phyloP scores from a whole-genome alignment of 306 rosid species.

The Inga oerstediana region DNA sequence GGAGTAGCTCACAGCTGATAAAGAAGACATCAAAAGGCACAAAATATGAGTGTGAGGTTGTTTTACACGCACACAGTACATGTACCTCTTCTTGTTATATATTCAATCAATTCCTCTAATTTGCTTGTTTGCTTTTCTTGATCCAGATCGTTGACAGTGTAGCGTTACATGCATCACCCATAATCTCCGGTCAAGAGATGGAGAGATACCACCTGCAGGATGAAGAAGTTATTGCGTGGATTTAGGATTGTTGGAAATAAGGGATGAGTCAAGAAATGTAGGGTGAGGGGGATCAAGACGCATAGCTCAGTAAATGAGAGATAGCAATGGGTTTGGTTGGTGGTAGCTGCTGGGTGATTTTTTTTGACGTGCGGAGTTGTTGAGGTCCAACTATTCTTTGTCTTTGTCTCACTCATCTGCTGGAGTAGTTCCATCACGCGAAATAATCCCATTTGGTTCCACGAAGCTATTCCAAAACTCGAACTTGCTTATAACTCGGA shows the following conservation, averaged over 20 bases:
- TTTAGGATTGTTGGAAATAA: no score
- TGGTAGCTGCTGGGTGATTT: neutral
- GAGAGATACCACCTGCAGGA: neutral
- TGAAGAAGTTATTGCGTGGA: neutral
- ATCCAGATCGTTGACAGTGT: neutral
- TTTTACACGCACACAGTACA: neutral
- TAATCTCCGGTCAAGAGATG: neutral
- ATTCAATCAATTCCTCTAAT: neutral
- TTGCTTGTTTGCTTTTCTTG: neutral
- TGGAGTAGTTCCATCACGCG: neutral
- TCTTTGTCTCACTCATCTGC: neutral
- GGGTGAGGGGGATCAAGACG: neutral
- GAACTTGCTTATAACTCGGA: neutral
- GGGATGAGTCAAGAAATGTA: neutral
- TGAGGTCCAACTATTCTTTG: neutral
- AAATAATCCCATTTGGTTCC: neutral
- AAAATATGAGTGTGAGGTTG: neutral
- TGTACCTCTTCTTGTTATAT: neutral
- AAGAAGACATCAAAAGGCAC: neutral
- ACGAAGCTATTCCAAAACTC: neutral
- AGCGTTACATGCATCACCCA: neutral
- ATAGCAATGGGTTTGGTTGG: neutral
- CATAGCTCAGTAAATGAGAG: neutral
- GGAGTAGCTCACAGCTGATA: neutral
- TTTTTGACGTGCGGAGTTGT: neutral